Evolutionary conservation across 352 stramenopile species (phyloP).

Genomic region (Globisporangium iwayamae): DNA sequence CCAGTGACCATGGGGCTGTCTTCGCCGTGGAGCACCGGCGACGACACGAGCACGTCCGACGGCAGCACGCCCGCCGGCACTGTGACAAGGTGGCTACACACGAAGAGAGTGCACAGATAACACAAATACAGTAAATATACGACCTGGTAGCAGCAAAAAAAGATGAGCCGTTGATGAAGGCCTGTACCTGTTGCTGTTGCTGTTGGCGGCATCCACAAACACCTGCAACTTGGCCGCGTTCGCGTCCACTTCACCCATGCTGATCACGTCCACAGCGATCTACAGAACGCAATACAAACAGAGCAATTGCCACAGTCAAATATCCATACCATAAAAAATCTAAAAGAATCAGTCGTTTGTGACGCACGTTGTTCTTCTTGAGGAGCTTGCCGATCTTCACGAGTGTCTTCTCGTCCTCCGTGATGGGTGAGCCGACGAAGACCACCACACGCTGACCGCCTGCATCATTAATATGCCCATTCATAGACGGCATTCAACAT

Average conservation of each 20-base stretch:
- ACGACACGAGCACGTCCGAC: slow-evolving; percentile 96
- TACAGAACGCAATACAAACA: slow-evolving; percentile 20
- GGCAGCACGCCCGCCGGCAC: slow-evolving; percentile 96
- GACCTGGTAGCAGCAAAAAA: neutral
- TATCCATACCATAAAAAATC: neutral
- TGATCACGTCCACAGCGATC: slow-evolving; percentile 97
- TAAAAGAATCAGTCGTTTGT: neutral
- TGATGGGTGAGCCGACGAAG: slow-evolving; percentile 95
- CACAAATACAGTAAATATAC: neutral
- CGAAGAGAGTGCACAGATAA: neutral
- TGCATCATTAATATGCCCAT: slow-evolving; percentile 11
- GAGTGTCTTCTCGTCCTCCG: slow-evolving; percentile 87
- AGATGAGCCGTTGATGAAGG: neutral
- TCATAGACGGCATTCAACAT: neutral
- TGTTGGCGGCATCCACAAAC: slow-evolving; percentile 93
- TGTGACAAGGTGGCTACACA: slow-evolving; percentile 91
- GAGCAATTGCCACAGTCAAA: neutral
- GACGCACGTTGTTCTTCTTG: slow-evolving; percentile 98
- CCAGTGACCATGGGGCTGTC: slow-evolving; percentile 52
- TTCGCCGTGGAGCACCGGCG: slow-evolving; percentile 91
- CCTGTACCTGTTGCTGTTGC: slow-evolving; percentile 80
- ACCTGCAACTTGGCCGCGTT: slow-evolving; percentile 87
- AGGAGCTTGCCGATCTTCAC: slow-evolving; percentile 97
- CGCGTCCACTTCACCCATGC: slow-evolving; percentile 94
- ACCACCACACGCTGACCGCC: slow-evolving; percentile 91